phyloP scores from a whole-genome alignment of 2,329 filamentous ascomycete species.

The Daldinia sp. region DNA sequence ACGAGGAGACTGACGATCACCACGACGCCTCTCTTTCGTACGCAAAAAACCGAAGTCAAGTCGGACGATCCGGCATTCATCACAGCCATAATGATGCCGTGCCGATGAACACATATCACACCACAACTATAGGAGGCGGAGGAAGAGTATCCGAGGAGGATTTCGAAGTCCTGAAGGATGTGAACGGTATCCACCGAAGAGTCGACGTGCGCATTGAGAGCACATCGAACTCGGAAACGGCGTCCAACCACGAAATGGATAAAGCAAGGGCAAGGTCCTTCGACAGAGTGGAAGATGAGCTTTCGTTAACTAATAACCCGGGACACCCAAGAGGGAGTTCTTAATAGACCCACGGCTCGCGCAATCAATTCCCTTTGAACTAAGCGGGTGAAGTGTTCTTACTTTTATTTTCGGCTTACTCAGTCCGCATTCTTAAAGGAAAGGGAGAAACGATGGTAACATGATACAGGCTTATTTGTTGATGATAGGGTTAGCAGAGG shows the following conservation, averaged over 20 bases:
- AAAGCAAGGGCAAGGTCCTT: constrained; percentile 17
- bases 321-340: constrained; percentile 23
- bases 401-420: background rate
- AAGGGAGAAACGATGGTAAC: background rate
- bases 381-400: background rate
- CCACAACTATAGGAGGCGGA: constrained; percentile 17
- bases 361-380: too few relatives aligned
- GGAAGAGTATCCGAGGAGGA: constrained; percentile 20
- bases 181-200: constrained; percentile 25
- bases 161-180: constrained; percentile 16
- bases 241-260: constrained; percentile 2
- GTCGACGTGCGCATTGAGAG: constrained; percentile 31
- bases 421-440: background rate
- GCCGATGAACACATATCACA: constrained; percentile 31
- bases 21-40: constrained; percentile 21
- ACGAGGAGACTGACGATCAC: constrained; percentile 10
- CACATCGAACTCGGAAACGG: constrained; percentile 26
- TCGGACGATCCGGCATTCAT: constrained; percentile 2
- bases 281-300: constrained; percentile 25
- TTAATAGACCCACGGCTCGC: background rate
- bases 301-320: constrained; percentile 23
- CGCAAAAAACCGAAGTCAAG: constrained; percentile 18
- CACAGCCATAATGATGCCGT: constrained; percentile 20
- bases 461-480: constrained; percentile 2
- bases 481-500: background rate